Conservation (phyloP, 148 eudicot genomes). For the Amaranthus palmeri region DNA sequence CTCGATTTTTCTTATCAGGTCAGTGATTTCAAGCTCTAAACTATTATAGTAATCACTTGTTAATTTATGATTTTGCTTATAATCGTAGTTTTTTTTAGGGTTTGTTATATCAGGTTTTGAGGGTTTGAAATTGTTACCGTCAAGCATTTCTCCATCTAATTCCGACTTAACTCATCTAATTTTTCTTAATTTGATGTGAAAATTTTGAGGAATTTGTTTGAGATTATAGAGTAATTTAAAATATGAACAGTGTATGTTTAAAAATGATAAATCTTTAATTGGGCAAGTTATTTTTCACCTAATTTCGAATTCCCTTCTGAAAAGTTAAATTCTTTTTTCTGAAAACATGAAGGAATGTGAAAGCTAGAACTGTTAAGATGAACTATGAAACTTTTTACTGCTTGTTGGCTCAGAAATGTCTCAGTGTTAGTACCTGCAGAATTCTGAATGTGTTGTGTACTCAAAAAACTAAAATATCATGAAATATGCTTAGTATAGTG, state of each 20-base stretch:
- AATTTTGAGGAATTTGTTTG: neutral
- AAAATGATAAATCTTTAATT: neutral
- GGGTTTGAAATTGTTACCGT: too few species aligned
- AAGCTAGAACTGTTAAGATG: neutral
- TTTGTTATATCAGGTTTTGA: too few species aligned
- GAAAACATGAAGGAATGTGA: neutral
- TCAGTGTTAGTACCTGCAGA: neutral
- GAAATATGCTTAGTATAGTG: neutral
- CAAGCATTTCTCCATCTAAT: too few species aligned
- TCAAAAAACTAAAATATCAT: neutral
- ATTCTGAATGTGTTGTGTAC: neutral
- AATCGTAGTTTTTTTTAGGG: too few species aligned
- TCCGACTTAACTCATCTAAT: too few species aligned
- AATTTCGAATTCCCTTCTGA: neutral
- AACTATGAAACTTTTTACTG: neutral
- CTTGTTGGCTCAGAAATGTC: neutral
- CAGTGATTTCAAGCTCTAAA: too few species aligned
- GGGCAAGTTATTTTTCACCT: neutral
- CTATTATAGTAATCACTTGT: too few species aligned
- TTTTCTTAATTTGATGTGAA: neutral
- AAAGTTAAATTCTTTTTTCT: neutral
- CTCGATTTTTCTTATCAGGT: too few species aligned
- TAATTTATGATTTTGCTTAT: too few species aligned
- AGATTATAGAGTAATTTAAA: neutral
- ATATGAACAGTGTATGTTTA: neutral